These are phyloP conservation scores for Termitomyces sp. DNA, from an alignment of 768 basidiomycete genomes.

Conservation along the genomic window DNA sequence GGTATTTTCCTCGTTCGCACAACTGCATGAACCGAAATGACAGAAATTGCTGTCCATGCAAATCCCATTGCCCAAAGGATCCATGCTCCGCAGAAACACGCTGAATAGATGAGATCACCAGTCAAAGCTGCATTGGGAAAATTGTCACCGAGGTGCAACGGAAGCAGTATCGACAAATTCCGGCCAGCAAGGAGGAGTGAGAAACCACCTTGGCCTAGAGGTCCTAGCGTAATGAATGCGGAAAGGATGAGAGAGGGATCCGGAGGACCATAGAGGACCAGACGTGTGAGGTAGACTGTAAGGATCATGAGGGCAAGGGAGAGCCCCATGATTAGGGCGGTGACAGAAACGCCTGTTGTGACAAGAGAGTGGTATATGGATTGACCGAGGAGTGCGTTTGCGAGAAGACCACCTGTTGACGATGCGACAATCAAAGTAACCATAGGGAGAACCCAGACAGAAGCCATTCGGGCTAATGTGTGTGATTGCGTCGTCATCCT, in stretches of 20 bases:
- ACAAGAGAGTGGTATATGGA: slow-evolving; percentile 35
- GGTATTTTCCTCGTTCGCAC: slow-evolving; percentile 25
- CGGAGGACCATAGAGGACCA: slow-evolving; percentile 41
- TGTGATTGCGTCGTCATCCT: slow-evolving; percentile 55
- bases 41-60: slow-evolving; percentile 41
- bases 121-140: slow-evolving; percentile 26
- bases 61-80: slow-evolving; percentile 51
- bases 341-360: slow-evolving; percentile 37
- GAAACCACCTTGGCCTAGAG: slow-evolving; percentile 52
- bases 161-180: slow-evolving; percentile 28
- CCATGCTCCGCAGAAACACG: slow-evolving; percentile 40
- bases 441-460: slow-evolving; percentile 59
- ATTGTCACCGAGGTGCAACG: slow-evolving; percentile 15
- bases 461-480: slow-evolving; percentile 36
- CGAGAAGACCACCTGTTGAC: slow-evolving; percentile 49
- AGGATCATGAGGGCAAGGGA: slow-evolving; percentile 48
- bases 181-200: slow-evolving; percentile 41
- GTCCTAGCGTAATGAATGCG: slow-evolving; percentile 53
- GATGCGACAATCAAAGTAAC: slow-evolving; percentile 56
- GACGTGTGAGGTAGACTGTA: slow-evolving; percentile 43
- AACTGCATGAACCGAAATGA: slow-evolving; percentile 32
- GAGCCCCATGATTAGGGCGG: slow-evolving; percentile 30
- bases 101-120: slow-evolving; percentile 36
- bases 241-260: slow-evolving; percentile 34
- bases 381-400: slow-evolving; percentile 29